phyloP scores from a whole-genome alignment of 805 yeast species.

The Monosporozyma solicola region DNA sequence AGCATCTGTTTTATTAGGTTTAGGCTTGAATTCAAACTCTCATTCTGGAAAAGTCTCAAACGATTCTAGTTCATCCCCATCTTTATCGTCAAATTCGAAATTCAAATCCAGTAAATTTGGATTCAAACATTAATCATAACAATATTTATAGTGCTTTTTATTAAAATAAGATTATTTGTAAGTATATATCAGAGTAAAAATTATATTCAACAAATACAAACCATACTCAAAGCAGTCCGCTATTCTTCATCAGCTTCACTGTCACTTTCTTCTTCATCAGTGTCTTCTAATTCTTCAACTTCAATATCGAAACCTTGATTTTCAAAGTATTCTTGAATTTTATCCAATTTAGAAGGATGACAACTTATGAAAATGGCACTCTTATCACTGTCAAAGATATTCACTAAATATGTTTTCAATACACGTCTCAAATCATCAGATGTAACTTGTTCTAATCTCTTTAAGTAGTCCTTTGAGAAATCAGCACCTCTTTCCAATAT shows the following conservation, averaged over 20 bases:
- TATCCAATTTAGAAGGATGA: constrained; percentile 54
- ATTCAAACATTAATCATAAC: constrained; percentile 6
- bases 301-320: constrained; percentile 51
- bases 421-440: constrained; percentile 31
- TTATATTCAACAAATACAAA: not conserved
- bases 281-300: constrained; percentile 44
- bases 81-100: not conserved
- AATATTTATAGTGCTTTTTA: not conserved
- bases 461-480: constrained; percentile 46
- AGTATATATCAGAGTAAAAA: not conserved
- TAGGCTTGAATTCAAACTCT: constrained; percentile 8
- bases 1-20: constrained; percentile 7
- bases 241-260: constrained; percentile 4
- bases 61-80: constrained; percentile 2
- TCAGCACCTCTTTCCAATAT: constrained; percentile 64
- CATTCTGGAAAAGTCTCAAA: constrained; percentile 1
- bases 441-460: constrained; percentile 43
- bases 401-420: constrained; percentile 51
- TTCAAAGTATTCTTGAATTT: constrained; percentile 39
- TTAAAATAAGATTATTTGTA: not conserved
- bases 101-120: not conserved
- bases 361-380: constrained; percentile 64
- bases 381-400: constrained; percentile 48
- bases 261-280: constrained; percentile 26
- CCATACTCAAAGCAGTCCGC: not conserved